Evolutionary conservation across 2,329 filamentous ascomycete species (phyloP).

Genomic region (Sordariomycetes sp.): DNA sequence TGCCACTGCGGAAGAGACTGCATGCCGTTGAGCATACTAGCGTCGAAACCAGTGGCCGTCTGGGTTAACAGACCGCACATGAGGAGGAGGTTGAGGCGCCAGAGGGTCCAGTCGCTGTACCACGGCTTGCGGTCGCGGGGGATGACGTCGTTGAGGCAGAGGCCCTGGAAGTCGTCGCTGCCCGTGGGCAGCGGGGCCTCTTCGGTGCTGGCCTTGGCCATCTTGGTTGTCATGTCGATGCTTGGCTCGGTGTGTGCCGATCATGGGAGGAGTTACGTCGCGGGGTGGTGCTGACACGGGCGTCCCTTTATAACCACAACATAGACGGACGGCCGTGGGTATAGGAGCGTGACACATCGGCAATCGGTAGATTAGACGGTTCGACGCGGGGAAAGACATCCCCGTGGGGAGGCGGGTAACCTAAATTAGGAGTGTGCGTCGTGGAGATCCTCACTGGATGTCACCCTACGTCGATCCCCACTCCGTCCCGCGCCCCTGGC

Average conservation of each 20-base stretch:
- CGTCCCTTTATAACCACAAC: background rate
- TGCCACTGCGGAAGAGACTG: conserved; percentile 26
- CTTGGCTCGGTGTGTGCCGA: background rate
- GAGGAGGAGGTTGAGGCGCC: background rate
- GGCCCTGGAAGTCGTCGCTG: background rate
- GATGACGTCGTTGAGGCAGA: background rate
- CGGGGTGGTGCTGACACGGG: background rate
- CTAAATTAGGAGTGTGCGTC: background rate
- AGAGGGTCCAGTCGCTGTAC: background rate
- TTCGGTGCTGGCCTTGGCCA: background rate
- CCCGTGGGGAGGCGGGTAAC: background rate
- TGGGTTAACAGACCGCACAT: background rate
- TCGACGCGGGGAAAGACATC: background rate
- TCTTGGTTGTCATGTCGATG: background rate
- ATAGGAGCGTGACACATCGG: background rate
- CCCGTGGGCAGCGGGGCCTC: background rate
- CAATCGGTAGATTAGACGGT: background rate
- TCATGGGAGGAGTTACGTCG: background rate
- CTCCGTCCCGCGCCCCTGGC: background rate
- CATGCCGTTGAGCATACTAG: conserved; percentile 28
- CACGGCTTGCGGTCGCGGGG: background rate
- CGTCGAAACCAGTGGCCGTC: conserved; percentile 13
- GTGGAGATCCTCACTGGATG: background rate
- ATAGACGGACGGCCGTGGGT: background rate
- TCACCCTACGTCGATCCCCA: background rate